phyloP scores from a whole-genome alignment of 169 alveolate species.

The Eimeria maxima region DNA sequence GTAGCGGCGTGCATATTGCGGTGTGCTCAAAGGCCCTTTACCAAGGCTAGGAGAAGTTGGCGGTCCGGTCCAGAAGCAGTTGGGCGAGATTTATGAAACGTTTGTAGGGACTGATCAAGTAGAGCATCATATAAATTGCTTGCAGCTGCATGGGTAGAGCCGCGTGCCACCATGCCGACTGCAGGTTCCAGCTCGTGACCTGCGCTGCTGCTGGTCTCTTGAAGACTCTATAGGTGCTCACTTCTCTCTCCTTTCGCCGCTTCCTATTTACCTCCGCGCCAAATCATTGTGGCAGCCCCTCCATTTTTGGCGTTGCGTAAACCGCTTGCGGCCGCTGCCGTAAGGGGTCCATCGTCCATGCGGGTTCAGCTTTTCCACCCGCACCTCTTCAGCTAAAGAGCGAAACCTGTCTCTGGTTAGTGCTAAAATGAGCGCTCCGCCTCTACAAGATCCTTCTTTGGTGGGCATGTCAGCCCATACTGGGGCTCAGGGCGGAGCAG shows the following conservation, averaged over 20 bases:
- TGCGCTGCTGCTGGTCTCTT: slow-evolving; percentile 31
- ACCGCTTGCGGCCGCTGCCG: slow-evolving; percentile 30
- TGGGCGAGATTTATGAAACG: not conserved
- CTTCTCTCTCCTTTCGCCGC: not conserved
- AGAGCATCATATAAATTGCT: not conserved
- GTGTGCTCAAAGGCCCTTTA: slow-evolving; percentile 2
- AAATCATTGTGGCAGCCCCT: not conserved
- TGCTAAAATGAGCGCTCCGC: slow-evolving; percentile 72
- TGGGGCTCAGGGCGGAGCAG: slow-evolving; percentile 59
- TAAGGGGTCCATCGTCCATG: slow-evolving; percentile 62
- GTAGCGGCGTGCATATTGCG: not conserved
- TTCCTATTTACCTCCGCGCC: not conserved
- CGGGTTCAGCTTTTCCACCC: slow-evolving; percentile 38
- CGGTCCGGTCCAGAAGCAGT: slow-evolving; percentile 11
- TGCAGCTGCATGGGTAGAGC: slow-evolving; percentile 65
- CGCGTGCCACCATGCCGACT: slow-evolving; percentile 51
- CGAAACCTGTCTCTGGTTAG: not conserved
- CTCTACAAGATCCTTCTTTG: slow-evolving; percentile 57
- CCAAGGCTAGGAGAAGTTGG: slow-evolving; percentile 29
- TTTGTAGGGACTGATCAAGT: not conserved
- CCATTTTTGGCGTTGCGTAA: slow-evolving; percentile 24
- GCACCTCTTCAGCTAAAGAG: slow-evolving; percentile 18
- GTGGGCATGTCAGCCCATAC: slow-evolving; percentile 31
- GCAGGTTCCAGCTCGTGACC: slow-evolving; percentile 37
- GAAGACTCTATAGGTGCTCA: slow-evolving; percentile 1